These are phyloP conservation scores for Diaporthe citriasiana DNA, from an alignment of 2,329 filamentous ascomycete species.

Conservation along the genomic window DNA sequence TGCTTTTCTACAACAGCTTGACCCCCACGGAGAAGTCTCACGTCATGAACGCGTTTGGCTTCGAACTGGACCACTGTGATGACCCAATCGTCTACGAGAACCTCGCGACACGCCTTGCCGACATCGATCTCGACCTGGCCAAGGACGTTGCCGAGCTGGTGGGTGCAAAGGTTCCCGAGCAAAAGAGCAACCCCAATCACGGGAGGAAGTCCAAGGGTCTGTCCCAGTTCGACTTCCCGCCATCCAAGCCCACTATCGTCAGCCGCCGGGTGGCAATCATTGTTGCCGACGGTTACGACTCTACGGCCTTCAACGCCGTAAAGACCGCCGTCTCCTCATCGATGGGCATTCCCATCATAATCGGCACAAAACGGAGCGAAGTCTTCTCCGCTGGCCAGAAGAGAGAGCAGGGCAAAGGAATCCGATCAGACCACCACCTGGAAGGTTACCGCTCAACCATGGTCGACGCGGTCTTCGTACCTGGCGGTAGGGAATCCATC, in stretches of 20 bases:
- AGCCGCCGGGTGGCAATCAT: constrained; percentile 81
- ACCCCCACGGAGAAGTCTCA: constrained; percentile 76
- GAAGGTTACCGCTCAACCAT: constrained; percentile 85
- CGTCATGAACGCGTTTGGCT: constrained; percentile 71
- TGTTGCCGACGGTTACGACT: constrained; percentile 83
- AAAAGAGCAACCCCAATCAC: constrained; percentile 69
- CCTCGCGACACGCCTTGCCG: constrained; percentile 75
- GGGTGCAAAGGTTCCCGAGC: constrained; percentile 71
- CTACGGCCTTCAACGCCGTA: constrained; percentile 74
- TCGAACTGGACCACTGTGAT: constrained; percentile 86
- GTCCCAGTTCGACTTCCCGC: constrained; percentile 77
- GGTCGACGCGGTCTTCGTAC: constrained; percentile 85
- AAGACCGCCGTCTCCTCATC: constrained; percentile 73
- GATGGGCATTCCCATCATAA: constrained; percentile 78
- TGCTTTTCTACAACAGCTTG: constrained; percentile 87
- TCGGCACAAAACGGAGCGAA: constrained; percentile 76
- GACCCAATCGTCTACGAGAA: constrained; percentile 82
- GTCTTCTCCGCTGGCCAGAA: constrained; percentile 74
- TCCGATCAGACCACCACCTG: constrained; percentile 82
- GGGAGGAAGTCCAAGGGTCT: constrained; percentile 77
- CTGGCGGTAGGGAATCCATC: constrained; percentile 76
- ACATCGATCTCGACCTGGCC: constrained; percentile 80
- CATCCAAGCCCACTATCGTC: constrained; percentile 75
- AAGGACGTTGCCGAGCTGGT: constrained; percentile 78
- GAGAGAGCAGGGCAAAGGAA: constrained; percentile 64